phyloP scores from a whole-genome alignment of 306 rosid genomes.

The Acacia melanoxylon region DNA sequence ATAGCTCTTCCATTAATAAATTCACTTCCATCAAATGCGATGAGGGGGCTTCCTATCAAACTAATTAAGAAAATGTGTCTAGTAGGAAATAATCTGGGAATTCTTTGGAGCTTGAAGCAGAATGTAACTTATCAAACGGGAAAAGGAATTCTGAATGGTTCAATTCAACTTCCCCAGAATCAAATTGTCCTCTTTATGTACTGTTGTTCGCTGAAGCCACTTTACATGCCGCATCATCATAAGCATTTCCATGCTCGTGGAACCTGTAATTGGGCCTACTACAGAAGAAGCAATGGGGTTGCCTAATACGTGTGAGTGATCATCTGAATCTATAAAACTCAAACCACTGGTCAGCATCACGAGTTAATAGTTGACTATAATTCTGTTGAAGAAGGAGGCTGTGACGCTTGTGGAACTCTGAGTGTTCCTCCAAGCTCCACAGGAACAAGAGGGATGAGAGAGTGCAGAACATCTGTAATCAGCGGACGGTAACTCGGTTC shows the following conservation, averaged over 20 bases:
- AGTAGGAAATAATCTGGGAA: background rate
- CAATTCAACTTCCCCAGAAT: constrained; percentile 10
- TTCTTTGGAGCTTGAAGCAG: background rate
- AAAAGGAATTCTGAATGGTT: constrained; percentile 15
- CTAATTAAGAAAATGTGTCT: too few relatives aligned
- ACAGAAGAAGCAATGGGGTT: background rate
- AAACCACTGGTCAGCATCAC: constrained; percentile 21
- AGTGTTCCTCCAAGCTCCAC: constrained; percentile 93
- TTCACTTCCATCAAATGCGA: too few relatives aligned
- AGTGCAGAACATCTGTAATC: constrained; percentile 91
- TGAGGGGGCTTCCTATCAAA: too few relatives aligned
- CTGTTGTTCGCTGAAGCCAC: constrained; percentile 23
- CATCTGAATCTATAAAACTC: constrained; percentile 4
- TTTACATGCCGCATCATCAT: constrained; percentile 36
- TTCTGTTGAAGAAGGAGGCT: constrained; percentile 36
- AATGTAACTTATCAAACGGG: background rate
- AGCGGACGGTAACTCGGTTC: constrained; percentile 96
- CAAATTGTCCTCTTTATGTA: constrained; percentile 35
- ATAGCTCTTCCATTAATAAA: too few relatives aligned
- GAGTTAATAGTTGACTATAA: constrained; percentile 13
- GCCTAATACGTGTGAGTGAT: background rate
- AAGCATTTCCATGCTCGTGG: constrained; percentile 24
- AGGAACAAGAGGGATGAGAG: constrained; percentile 89
- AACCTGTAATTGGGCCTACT: constrained; percentile 21
- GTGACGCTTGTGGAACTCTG: constrained; percentile 49